Percentiles rank a stretch among this genome's conserved stretches.
Conservation (phyloP, 345 rosid species). For the Eucalyptus regnans region DNA sequence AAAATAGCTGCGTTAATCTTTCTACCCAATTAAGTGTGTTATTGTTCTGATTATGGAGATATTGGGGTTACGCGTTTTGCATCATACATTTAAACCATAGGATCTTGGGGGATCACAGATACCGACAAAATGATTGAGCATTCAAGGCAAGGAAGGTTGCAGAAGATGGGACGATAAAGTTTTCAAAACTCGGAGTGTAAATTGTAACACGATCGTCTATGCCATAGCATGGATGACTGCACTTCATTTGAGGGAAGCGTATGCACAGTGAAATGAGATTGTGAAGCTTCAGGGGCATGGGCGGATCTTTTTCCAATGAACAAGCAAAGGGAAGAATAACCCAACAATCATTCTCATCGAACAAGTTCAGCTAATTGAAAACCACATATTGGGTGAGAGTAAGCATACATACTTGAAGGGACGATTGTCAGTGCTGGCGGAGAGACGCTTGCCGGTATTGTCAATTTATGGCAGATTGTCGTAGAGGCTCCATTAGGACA, state of each 20-base stretch:
- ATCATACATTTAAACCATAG: rapidly evolving
- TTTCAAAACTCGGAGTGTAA: no score
- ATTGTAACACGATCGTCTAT: no score
- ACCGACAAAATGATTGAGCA: no score
- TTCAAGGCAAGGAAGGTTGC: no score
- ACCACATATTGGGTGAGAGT: background rate
- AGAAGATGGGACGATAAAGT: no score
- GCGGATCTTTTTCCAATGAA: background rate
- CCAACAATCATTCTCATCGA: background rate
- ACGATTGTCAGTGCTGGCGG: no score
- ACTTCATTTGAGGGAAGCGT: no score
- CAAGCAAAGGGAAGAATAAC: background rate
- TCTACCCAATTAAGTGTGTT: no score
- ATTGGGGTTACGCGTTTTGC: no score
- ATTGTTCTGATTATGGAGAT: no score
- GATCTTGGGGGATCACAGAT: rapidly evolving
- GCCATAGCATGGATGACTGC: background rate
- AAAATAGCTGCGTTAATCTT: no score
- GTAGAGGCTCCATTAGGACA: background rate
- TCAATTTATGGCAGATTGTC: background rate
- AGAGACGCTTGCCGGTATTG: background rate
- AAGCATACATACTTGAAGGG: background rate
- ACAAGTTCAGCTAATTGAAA: background rate
- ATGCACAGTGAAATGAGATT: background rate
- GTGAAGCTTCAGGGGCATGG: background rate